Percentiles rank a stretch among this genome's conserved stretches.
phyloP scores from a whole-genome alignment of 2,329 filamentous ascomycete genomes.

The Chaetomiaceae sp. region DNA sequence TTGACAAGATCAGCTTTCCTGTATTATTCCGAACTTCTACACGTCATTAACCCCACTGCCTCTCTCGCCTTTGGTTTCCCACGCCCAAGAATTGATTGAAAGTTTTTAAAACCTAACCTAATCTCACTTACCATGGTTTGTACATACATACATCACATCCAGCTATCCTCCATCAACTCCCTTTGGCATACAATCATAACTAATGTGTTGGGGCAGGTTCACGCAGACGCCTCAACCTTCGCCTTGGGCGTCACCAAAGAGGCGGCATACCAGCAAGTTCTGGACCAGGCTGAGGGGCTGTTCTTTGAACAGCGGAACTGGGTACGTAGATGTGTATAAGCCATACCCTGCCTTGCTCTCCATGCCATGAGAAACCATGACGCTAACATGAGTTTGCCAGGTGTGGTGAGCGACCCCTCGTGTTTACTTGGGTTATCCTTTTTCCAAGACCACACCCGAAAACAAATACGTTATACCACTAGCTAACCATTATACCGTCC shows the following conservation, averaged over 20 bases:
- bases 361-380: neutral
- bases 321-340: conserved; percentile 46
- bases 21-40: too few species aligned
- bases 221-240: conserved; percentile 77
- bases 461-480: neutral
- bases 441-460: neutral
- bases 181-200: too few species aligned
- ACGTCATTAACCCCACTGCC: too few species aligned
- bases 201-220: too few species aligned
- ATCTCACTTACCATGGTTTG: neutral
- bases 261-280: conserved; percentile 69
- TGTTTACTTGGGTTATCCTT: too few species aligned
- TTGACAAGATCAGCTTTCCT: too few species aligned
- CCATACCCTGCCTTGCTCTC: neutral
- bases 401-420: conserved; percentile 11
- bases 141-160: too few species aligned
- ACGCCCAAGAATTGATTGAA: neutral
- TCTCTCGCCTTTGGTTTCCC: too few species aligned
- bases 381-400: neutral
- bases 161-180: too few species aligned
- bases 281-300: conserved; percentile 65
- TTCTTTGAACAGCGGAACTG: conserved; percentile 73
- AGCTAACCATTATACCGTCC: neutral
- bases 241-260: conserved; percentile 61
- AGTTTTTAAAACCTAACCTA: too few species aligned